Evolutionary conservation across 2,329 filamentous ascomycete genomes (phyloP).

Genomic region (Pseudocercospora eumusae): DNA sequence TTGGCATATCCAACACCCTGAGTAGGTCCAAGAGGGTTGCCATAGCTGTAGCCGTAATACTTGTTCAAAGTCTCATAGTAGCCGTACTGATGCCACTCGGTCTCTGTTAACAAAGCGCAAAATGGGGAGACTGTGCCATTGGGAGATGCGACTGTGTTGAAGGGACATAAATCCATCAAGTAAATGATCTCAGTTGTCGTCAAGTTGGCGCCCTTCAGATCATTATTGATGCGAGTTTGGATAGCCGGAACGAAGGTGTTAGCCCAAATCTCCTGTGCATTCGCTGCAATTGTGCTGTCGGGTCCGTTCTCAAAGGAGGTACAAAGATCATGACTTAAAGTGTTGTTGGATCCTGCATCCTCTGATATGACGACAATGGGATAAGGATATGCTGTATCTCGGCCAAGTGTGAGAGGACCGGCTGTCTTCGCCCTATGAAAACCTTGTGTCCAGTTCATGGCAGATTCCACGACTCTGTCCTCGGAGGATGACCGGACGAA

Average conservation of each 20-base stretch:
- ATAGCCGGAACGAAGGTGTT: conserved; percentile 68
- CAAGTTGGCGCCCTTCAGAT: conserved; percentile 68
- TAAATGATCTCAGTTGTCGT: conserved; percentile 63
- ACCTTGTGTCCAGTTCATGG: conserved; percentile 72
- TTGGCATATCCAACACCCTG: conserved; percentile 87
- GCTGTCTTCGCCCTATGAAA: conserved; percentile 61
- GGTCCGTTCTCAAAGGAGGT: conserved; percentile 66
- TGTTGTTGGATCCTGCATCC: conserved; percentile 70
- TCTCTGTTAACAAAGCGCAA: conserved; percentile 73
- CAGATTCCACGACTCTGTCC: conserved; percentile 71
- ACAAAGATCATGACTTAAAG: conserved; percentile 74
- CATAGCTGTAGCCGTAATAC: conserved; percentile 78
- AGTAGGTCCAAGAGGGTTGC: conserved; percentile 76
- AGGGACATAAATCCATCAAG: conserved; percentile 88
- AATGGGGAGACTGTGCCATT: conserved; percentile 64
- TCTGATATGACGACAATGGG: conserved; percentile 71
- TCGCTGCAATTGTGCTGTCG: conserved; percentile 50
- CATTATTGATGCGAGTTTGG: conserved; percentile 65
- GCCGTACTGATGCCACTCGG: conserved; percentile 78
- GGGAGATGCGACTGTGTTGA: conserved; percentile 70
- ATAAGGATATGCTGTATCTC: conserved; percentile 53
- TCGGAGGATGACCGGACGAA: conserved; percentile 74
- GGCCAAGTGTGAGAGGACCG: conserved; percentile 41
- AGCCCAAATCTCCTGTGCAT: conserved; percentile 60
- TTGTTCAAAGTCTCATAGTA: conserved; percentile 80